phyloP scores from a whole-genome alignment of 345 rosid species.

The Eucalyptus coolabah region DNA sequence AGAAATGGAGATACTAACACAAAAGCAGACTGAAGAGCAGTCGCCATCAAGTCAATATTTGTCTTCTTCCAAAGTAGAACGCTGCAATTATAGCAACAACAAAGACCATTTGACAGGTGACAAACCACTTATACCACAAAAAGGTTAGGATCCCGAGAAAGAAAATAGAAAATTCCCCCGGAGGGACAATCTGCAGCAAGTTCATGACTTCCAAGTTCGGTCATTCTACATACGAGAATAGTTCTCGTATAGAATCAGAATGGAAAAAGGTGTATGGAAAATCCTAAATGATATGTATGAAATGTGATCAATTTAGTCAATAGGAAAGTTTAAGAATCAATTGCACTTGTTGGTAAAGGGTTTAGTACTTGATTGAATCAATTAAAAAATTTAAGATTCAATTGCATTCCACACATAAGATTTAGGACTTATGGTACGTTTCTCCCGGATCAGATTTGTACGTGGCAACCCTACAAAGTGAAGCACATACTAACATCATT shows the following conservation, averaged over 20 bases:
- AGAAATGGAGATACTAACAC: background rate
- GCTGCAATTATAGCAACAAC: conserved; percentile 14
- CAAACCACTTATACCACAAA: background rate
- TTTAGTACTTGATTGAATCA: background rate
- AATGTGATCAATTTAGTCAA: background rate
- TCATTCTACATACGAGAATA: background rate
- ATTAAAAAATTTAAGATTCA: background rate
- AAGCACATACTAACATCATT: background rate
- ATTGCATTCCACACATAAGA: background rate
- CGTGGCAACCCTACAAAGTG: background rate
- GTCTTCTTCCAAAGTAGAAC: conserved; percentile 61
- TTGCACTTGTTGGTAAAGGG: background rate
- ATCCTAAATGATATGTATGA: background rate
- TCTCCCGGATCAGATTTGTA: background rate
- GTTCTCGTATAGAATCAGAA: too few species aligned
- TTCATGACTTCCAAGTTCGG: background rate
- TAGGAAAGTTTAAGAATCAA: background rate
- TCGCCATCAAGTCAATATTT: conserved; percentile 54
- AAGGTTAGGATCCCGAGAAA: background rate
- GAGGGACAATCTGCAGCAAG: background rate
- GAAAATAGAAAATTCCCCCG: background rate
- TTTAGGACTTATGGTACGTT: background rate
- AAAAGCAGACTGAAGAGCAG: conserved; percentile 23
- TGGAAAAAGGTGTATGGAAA: too few species aligned
- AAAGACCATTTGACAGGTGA: background rate